Conservation (phyloP, 306 rosid genomes). For the Begonia peltatifolia region DNA sequence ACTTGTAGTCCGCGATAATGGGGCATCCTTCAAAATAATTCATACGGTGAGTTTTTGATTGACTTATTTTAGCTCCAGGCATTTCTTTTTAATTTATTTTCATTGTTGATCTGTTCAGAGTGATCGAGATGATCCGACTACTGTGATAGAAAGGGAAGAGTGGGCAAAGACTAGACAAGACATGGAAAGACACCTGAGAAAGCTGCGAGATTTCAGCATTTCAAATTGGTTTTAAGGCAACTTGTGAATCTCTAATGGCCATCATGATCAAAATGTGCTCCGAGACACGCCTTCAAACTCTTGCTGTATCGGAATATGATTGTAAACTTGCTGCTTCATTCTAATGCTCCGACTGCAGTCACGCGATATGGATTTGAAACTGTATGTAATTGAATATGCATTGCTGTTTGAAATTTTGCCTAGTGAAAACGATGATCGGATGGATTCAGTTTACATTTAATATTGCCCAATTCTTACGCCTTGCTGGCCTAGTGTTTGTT, state of each 20-base stretch:
- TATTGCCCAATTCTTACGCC: too few species aligned
- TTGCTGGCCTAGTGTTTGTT: too few species aligned
- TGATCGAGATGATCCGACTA: slow-evolving; percentile 71
- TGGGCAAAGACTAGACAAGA: slow-evolving; percentile 64
- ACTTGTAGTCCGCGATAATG: slow-evolving; percentile 66
- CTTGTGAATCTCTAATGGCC: background rate
- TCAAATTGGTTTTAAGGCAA: slow-evolving; percentile 72
- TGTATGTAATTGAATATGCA: too few species aligned
- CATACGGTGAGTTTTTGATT: slow-evolving; percentile 35
- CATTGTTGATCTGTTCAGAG: slow-evolving; percentile 32
- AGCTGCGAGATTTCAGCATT: slow-evolving; percentile 70
- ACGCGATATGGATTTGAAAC: too few species aligned
- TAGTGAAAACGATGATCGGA: too few species aligned
- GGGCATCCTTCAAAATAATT: slow-evolving; percentile 71
- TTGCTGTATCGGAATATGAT: too few species aligned
- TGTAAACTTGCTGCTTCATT: too few species aligned
- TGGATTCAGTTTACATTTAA: too few species aligned
- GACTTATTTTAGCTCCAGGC: background rate
- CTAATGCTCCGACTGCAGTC: too few species aligned
- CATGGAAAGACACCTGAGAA: slow-evolving; percentile 94
- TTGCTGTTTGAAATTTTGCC: too few species aligned
- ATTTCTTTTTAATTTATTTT: slow-evolving; percentile 7
- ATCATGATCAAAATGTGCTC: too few species aligned
- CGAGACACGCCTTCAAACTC: too few species aligned
- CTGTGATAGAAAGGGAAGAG: slow-evolving; percentile 79